Evolutionary conservation across 1,284 basidiomycete species (phyloP), one percentile per base, ranked within the genome.

Genomic region (Hortiboletus rubellus): DNA sequence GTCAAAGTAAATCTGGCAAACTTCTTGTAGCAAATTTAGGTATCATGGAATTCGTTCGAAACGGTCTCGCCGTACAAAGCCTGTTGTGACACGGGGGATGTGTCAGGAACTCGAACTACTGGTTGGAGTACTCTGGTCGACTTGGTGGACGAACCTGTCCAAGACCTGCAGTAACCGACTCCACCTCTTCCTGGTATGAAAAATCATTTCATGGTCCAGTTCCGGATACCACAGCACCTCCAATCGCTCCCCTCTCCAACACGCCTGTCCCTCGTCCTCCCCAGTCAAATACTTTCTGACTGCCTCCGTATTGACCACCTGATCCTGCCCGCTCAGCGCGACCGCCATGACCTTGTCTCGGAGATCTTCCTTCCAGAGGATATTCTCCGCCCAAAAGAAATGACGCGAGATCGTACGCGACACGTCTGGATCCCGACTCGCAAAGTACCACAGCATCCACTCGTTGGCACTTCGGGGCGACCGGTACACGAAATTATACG

Each of bases 371-470:
- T 74, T 79, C 80, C 83, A 88, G 17, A 87, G 61, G 7, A 84
- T 73, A 42, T 80, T 83, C 64, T 87, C 80, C 24, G 76, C 67
- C 86, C 86, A 87, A 66, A 86, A 87, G 66, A 88, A 87, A 51
- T 83, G 77, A 3, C 86, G 72, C 10, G 77, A 73, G 12, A 88
- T 75, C 30, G 82, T 77, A 8, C 82, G 76, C 44, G 84, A 78
- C 45, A 86, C 77, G 64, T 88, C 86, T 11, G 83, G 74, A 59
- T 88, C 86, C 10, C 80, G 79, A 49, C 79, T 81, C 18, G 85
- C 78, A 61, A 88, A 87, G 65, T 84, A 88, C 83, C 84, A 87
- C 55, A 87, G 62, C 69, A 85, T 76, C 83, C 84, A 86, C 61
- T 87, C 83, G 63, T 84, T 82, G 41, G 83, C 83, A 2, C 63